These are phyloP conservation scores for Hericium rajendrae DNA, from an alignment of 768 basidiomycete species.

Conservation along the genomic window DNA sequence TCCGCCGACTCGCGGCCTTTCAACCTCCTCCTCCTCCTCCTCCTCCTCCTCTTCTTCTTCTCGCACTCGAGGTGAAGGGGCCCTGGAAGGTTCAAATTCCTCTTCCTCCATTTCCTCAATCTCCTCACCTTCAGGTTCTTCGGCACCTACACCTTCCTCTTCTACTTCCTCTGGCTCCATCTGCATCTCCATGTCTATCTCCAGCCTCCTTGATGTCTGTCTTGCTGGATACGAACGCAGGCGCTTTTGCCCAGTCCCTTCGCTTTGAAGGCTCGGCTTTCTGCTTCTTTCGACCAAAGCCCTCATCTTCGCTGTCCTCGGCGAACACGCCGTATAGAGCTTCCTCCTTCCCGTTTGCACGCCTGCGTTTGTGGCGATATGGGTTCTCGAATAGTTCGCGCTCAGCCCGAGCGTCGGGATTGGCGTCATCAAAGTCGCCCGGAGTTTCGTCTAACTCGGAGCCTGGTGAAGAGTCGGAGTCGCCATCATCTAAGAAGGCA, in stretches of 20 bases:
- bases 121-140: slow-evolving; percentile 15
- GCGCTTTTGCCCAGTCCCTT: slow-evolving; percentile 67
- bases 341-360: slow-evolving; percentile 59
- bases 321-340: slow-evolving; percentile 71
- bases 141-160: slow-evolving; percentile 26
- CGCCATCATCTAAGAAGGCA: slow-evolving; percentile 59
- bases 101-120: slow-evolving; percentile 31
- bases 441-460: slow-evolving; percentile 43
- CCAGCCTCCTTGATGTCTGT: background rate
- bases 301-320: slow-evolving; percentile 51
- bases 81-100: slow-evolving; percentile 41
- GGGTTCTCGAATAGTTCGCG: slow-evolving; percentile 70
- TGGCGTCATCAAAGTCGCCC: slow-evolving; percentile 32
- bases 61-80: slow-evolving; percentile 46
- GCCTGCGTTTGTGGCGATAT: slow-evolving; percentile 59
- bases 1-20: slow-evolving; percentile 35
- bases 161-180: slow-evolving; percentile 24
- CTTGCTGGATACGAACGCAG: slow-evolving; percentile 60
- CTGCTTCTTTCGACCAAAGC: slow-evolving; percentile 14
- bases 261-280: slow-evolving; percentile 27
- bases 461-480: slow-evolving; percentile 56
- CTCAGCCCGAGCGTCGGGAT: slow-evolving; percentile 62
- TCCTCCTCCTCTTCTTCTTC: slow-evolving; percentile 41
- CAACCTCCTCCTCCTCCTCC: slow-evolving; percentile 36
- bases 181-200: slow-evolving; percentile 19